Conservation (phyloP, 306 rosid species). For the Rosa multiflora region DNA sequence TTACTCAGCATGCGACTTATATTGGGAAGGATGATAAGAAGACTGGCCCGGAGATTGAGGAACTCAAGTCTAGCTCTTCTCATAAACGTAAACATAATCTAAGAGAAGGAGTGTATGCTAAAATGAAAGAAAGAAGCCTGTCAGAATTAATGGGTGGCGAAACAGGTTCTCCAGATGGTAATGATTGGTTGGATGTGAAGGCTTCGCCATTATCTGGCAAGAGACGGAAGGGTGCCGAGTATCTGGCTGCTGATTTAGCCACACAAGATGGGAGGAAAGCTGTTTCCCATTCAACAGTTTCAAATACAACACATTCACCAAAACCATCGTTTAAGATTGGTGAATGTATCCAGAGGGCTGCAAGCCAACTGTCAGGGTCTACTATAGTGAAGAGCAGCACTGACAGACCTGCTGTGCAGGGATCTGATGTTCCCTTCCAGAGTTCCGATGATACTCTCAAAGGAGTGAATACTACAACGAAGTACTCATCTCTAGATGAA, state of each 20-base stretch:
- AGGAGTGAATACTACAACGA: conserved; percentile 40
- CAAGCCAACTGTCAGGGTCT: conserved; percentile 82
- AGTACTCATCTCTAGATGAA: conserved; percentile 64
- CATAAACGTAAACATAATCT: conserved; percentile 72
- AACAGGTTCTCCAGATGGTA: conserved; percentile 45
- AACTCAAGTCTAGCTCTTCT: conserved; percentile 40
- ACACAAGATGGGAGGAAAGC: conserved; percentile 62
- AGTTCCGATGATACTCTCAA: conserved; percentile 48
- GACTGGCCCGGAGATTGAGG: conserved; percentile 37
- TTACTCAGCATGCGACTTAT: conserved; percentile 38
- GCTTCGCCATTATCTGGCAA: conserved; percentile 43
- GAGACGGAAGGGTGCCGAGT: conserved; percentile 55
- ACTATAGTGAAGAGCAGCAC: conserved; percentile 47
- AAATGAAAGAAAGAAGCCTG: conserved; percentile 71
- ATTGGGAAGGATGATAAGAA: conserved; percentile 39
- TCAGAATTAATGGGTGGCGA: conserved; percentile 65
- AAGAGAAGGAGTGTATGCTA: conserved; percentile 51
- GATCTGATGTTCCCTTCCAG: conserved; percentile 37
- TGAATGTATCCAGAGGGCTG: conserved; percentile 89
- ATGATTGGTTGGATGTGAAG: conserved; percentile 49
- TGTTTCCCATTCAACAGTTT: conserved; percentile 52
- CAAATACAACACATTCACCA: conserved; percentile 32
- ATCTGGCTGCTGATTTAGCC: conserved; percentile 44
- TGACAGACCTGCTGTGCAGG: conserved; percentile 50
- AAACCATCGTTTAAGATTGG: conserved; percentile 83